A percentile compares a stretch with the other conserved stretches of the same genome.
These are phyloP conservation scores for Sisymbrium irio DNA, from an alignment of 345 rosid genomes.

Conservation along the genomic window DNA sequence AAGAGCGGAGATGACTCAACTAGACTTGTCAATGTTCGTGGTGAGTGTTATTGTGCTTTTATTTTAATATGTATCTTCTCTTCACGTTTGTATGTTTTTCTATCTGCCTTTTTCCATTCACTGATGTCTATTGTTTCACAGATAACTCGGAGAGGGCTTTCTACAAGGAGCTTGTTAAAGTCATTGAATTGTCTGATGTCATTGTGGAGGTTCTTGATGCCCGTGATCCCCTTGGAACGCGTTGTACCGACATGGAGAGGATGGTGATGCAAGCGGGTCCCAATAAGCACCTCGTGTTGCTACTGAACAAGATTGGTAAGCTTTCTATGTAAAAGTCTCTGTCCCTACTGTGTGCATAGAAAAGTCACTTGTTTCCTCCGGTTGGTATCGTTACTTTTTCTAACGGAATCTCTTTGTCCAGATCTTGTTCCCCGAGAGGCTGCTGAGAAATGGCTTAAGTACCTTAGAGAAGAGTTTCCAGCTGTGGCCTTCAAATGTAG, in stretches of 20 bases:
- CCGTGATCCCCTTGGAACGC: conserved; percentile 90
- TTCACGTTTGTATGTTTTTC: not conserved
- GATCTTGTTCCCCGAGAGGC: conserved; percentile 99
- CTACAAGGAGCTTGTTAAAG: conserved; percentile 93
- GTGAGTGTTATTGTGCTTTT: conserved; percentile 35
- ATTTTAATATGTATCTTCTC: not conserved
- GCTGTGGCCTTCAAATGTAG: conserved; percentile 97
- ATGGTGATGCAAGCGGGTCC: conserved; percentile 86
- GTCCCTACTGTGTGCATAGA: not conserved
- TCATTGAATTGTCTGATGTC: conserved; percentile 88
- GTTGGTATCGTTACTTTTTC: not conserved
- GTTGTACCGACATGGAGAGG: conserved; percentile 91
- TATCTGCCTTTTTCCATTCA: not conserved
- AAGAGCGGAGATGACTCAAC: conserved; percentile 25
- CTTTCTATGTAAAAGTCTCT: not conserved
- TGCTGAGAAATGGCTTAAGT: conserved; percentile 93
- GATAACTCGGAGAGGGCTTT: conserved; percentile 89
- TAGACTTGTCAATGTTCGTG: conserved; percentile 46
- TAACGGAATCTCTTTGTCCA: conserved; percentile 24
- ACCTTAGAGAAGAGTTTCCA: conserved; percentile 91
- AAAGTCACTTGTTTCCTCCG: not conserved
- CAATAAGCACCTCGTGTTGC: conserved; percentile 75
- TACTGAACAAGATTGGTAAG: conserved; percentile 88
- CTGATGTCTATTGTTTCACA: conserved; percentile 31
- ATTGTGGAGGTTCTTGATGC: conserved; percentile 96